Evolutionary conservation across 345 rosid genomes (phyloP).

Genomic region (Bruguiera gymnorhiza): DNA sequence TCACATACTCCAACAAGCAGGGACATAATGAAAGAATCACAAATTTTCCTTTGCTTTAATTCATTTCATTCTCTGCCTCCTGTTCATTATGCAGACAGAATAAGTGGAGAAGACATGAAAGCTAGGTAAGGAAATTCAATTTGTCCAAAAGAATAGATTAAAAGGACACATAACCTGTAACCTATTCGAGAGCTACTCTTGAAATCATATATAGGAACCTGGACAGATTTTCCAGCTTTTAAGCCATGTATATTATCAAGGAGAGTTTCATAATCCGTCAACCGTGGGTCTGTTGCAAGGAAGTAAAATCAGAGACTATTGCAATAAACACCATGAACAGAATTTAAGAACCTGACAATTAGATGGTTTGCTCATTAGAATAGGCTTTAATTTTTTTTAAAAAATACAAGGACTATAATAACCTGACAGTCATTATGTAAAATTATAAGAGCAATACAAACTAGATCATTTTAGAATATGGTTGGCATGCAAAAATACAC

Average conservation of each 20-base stretch:
- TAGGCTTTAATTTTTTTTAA: background rate
- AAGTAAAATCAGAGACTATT: constrained; percentile 25
- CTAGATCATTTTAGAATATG: background rate
- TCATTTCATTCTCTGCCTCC: background rate
- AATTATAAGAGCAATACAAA: background rate
- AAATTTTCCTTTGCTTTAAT: background rate
- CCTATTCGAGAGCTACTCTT: constrained; percentile 87
- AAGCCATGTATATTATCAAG: constrained; percentile 81
- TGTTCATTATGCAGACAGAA: background rate
- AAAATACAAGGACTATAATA: background rate
- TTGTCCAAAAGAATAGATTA: constrained; percentile 7
- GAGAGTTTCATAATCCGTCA: constrained; percentile 91
- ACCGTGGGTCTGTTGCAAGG: constrained; percentile 75
- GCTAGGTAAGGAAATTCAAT: background rate
- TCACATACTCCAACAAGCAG: background rate
- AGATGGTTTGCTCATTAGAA: background rate
- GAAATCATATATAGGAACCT: constrained; percentile 93
- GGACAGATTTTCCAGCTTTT: constrained; percentile 77
- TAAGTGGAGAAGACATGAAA: constrained; percentile 13
- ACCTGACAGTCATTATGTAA: background rate
- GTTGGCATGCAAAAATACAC: background rate
- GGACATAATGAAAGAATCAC: background rate
- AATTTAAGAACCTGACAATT: constrained; percentile 4
- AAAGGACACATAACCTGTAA: constrained; percentile 55
- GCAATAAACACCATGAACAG: constrained; percentile 2